A percentile compares a stretch with the other conserved stretches of the same genome.
phyloP scores from a whole-genome alignment of 352 stramenopile genomes.

The Aphanomyces cochlioides region DNA sequence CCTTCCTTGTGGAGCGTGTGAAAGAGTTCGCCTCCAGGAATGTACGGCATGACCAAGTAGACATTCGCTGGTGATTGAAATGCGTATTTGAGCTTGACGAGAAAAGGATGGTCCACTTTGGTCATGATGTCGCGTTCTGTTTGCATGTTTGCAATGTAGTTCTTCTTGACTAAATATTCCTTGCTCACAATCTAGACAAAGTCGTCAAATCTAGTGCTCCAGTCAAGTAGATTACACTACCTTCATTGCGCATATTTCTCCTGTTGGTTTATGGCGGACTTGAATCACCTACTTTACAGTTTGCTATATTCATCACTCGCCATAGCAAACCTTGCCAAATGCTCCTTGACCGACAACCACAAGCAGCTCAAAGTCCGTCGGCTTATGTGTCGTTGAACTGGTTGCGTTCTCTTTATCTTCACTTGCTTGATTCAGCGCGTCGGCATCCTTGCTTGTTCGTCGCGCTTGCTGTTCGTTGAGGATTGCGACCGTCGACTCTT shows the following conservation, averaged over 20 bases:
- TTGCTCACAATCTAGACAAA: constrained; percentile 67
- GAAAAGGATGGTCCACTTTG: constrained; percentile 81
- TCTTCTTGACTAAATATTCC: constrained; percentile 84
- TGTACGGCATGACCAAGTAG: constrained; percentile 80
- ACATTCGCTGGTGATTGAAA: constrained; percentile 81
- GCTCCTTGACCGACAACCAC: constrained; percentile 80
- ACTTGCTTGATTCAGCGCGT: not conserved
- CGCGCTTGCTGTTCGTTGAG: not conserved
- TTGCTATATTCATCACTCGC: not conserved
- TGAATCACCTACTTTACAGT: constrained; percentile 55
- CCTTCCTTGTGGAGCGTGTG: constrained; percentile 61
- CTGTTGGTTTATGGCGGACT: constrained; percentile 68
- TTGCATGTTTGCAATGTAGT: constrained; percentile 72
- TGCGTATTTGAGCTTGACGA: constrained; percentile 72
- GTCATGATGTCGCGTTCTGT: constrained; percentile 84
- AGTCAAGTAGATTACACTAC: constrained; percentile 33
- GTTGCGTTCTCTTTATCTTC: not conserved
- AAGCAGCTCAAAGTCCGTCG: constrained; percentile 74
- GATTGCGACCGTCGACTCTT: constrained; percentile 1
- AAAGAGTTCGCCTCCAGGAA: constrained; percentile 66
- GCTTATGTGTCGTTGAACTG: constrained; percentile 13
- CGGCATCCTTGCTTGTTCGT: constrained; percentile 4
- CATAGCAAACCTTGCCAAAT: constrained; percentile 57
- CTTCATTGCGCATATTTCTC: constrained; percentile 83
- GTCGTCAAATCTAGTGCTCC: no score